Evolutionary conservation across 148 eudicot genomes (phyloP), one percentile per base, ranked within the genome.

Genomic region (Rhododendron griersonianum): DNA sequence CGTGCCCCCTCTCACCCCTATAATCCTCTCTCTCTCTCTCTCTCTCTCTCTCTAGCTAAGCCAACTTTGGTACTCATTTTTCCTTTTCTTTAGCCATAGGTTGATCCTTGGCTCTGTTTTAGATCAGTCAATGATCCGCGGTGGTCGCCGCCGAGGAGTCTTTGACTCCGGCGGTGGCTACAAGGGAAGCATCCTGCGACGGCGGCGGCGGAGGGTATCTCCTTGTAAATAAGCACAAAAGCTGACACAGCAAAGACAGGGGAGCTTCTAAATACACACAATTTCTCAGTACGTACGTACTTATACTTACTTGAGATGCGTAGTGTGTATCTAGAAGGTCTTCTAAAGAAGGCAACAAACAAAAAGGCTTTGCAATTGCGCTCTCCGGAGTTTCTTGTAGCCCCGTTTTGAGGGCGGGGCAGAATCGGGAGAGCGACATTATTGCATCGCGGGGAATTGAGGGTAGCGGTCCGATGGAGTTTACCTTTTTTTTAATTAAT

Each of bases 401-500:
- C 92, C 18, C 53, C 25, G 2, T n/a, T 1, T n/a, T 1, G 21
- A 84, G 81, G 45, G 45, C 45, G 45, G 90, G 84, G 89, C 89
- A 93, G 92, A 93, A 90, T 87, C 79, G 91, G 91, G 93, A 92
- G 92, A 93, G 88, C 91, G 91, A 67, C 84, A 92, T 87, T 89
- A 90, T 94, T 95, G 98, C 98, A 92, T 91, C 81, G 95, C 92
- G 96, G 98, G 98, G 98, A 92, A 95, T 93, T 92, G 96, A 93
- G 94, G 98, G 96, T 92, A 92, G 90, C 98, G 98, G 98, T 95
- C 98, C 98, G 35, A 33, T 33, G 2, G 98, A 95, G 67, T 87
- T 88, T 86, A 88, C 87, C 77, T 55, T 41, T 53, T 53, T 51
- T 28, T 28, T 28, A 28, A 28, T 28, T 30, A 30, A 30, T 30